phyloP scores from a whole-genome alignment of 1,139 yeast genomes.

The Scheffersomyces insectosa region DNA sequence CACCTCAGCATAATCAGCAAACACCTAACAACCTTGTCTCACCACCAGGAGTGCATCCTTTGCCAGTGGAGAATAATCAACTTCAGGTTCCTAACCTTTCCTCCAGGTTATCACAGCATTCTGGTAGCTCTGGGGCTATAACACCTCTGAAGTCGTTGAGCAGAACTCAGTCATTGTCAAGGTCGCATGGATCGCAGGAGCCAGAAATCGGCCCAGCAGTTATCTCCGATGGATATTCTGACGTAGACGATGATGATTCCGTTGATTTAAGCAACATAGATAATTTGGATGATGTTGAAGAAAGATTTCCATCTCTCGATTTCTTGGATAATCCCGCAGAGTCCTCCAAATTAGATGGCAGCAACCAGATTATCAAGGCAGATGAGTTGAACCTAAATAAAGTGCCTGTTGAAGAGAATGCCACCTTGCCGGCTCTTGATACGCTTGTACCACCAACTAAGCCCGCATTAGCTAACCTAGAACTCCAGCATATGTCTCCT shows the following conservation, averaged over 20 bases:
- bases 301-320: constrained; percentile 46
- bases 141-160: not conserved
- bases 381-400: too few species aligned
- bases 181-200: not conserved
- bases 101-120: too few species aligned
- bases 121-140: not conserved
- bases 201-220: not conserved
- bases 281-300: constrained; percentile 43
- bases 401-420: not conserved
- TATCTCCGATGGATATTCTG: not conserved
- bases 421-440: not conserved
- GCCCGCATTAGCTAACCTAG: constrained; percentile 19
- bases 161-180: too few species aligned
- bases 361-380: too few species aligned
- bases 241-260: constrained; percentile 11
- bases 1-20: not conserved
- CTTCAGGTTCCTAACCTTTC: not conserved
- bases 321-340: constrained; percentile 5
- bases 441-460: constrained; percentile 13
- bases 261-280: constrained; percentile 30
- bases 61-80: not conserved
- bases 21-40: not conserved
- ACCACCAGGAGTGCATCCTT: not conserved
- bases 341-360: too few species aligned
- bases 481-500: constrained; percentile 18